Evolutionary conservation across 2,329 filamentous ascomycete genomes (phyloP), one percentile per base, ranked within the genome.

Genomic region (Dothidotthia symphoricarpi): DNA sequence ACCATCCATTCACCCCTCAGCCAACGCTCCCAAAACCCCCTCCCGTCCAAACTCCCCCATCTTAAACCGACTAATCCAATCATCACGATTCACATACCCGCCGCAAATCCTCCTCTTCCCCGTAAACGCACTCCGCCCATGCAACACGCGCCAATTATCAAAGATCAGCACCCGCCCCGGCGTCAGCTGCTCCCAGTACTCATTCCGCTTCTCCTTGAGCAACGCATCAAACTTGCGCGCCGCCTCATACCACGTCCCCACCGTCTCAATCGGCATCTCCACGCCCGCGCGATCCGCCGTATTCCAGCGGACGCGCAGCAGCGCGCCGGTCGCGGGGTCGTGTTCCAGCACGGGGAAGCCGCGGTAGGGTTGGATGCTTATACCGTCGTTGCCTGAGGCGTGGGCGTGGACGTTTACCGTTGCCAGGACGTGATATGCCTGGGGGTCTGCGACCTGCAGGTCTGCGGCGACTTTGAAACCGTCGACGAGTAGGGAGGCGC

Each of bases 71-170:
- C 54, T 58, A 30, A 56, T 56, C 54, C 54, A 58, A 30, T 58
- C 54, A 34, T 58, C 53, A 30, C 55, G 41, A 25, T 59, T 53
- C 25, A 59, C 43, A 58, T 97, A 97, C 8, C 80, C 91, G 43
- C 93, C 93, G 65, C 90, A 96, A 59, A 98, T 86, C 51, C 90
- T 82, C 51, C 93, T 76, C 59, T 85, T 81, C 1, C 93, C 93
- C 5, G 82, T 85, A 59, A 97, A 98, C 0, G 80, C 80, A 34
- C 82, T 82, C 53, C 93, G 76, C 1, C 91, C 93, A 66, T 98
- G 93, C 53, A 97, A 70, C 24, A 96, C 85, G 42, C 93, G 79
- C 89, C 91, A 96, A 60, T 98, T 97, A 63, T 98, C 88, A 65
- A 98, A 96, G 31, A 97, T 86, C 86, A 96, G 59, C 5, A 88